Conservation (phyloP, 495 filamentous ascomycete species). For the Letharia columbiana region DNA sequence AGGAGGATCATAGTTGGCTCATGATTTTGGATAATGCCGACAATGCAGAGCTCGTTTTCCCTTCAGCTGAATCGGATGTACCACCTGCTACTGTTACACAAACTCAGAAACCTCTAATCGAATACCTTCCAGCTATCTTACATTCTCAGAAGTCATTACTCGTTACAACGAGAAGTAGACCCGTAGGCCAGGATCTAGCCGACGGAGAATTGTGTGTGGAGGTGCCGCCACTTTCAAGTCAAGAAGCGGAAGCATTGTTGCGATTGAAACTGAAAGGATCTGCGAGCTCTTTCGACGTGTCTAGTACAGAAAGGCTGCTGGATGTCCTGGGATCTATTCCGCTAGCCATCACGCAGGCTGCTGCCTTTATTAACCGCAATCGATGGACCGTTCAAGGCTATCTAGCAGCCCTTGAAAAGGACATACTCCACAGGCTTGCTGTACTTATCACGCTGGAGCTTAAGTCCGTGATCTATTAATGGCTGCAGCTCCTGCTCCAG, state of each 20-base stretch:
- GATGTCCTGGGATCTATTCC: background rate
- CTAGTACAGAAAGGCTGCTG: background rate
- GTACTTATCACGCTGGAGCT: too few relatives aligned
- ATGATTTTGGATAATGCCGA: too few relatives aligned
- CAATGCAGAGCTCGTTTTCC: background rate
- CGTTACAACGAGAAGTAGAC: slow-evolving; percentile 3
- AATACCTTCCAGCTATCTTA: background rate
- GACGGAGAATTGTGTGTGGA: background rate
- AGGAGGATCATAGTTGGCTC: background rate
- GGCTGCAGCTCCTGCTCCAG: too few relatives aligned
- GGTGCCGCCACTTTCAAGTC: background rate
- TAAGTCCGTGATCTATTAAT: too few relatives aligned
- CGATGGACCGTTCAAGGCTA: background rate
- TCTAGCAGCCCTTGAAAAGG: background rate
- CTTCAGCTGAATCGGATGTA: background rate
- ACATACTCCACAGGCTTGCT: too few relatives aligned
- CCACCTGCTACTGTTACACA: background rate
- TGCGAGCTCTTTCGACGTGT: too few relatives aligned
- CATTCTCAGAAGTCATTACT: background rate
- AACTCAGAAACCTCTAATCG: background rate
- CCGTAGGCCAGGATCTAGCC: background rate
- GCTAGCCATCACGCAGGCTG: background rate
- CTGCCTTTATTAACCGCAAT: slow-evolving; percentile 2
- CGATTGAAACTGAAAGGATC: too few relatives aligned
- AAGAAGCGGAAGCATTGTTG: background rate